Percentiles rank a stretch among this genome's conserved stretches.
Conservation (phyloP, 139 green algal genomes). For the Chlamydomonas schloesseri region DNA sequence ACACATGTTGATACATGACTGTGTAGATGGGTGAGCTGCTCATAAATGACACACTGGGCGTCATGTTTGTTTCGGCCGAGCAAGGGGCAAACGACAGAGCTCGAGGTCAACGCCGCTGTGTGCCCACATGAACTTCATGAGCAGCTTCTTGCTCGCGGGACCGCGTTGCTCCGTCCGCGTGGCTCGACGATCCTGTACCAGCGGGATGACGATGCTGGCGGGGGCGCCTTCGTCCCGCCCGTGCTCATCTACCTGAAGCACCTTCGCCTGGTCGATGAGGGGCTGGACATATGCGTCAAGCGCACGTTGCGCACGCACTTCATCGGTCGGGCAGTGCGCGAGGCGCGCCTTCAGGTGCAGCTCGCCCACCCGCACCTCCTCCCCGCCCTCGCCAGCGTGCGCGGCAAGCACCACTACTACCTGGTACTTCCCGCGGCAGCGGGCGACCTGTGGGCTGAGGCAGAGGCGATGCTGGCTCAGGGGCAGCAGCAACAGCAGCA, state of each 20-base stretch:
- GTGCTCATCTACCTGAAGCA: conserved; percentile 37
- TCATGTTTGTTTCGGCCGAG: conserved; percentile 10
- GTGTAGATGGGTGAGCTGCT: too few species aligned
- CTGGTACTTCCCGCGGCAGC: conserved; percentile 12
- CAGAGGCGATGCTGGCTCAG: background rate
- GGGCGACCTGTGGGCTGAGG: conserved; percentile 30
- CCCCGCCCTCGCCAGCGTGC: conserved; percentile 21
- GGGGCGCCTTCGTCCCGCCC: conserved; percentile 24
- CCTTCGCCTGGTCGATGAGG: background rate
- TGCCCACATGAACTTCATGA: conserved; percentile 16
- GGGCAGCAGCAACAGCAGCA: too few species aligned
- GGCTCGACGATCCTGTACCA: conserved; percentile 13
- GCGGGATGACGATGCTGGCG: conserved; percentile 7
- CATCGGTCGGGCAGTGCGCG: background rate
- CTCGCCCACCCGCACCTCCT: conserved; percentile 39
- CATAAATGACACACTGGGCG: background rate
- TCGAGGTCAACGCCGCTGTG: background rate
- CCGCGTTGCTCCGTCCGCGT: background rate
- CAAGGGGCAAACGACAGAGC: background rate
- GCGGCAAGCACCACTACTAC: conserved; percentile 38
- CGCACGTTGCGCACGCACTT: conserved; percentile 29
- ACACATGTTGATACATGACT: too few species aligned
- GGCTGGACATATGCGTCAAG: conserved; percentile 28
- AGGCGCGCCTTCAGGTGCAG: conserved; percentile 26
- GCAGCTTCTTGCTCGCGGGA: background rate